Base-by-base conservation (phyloP, 139 green algal genomes). In the Tetraselmis striata region DNA sequence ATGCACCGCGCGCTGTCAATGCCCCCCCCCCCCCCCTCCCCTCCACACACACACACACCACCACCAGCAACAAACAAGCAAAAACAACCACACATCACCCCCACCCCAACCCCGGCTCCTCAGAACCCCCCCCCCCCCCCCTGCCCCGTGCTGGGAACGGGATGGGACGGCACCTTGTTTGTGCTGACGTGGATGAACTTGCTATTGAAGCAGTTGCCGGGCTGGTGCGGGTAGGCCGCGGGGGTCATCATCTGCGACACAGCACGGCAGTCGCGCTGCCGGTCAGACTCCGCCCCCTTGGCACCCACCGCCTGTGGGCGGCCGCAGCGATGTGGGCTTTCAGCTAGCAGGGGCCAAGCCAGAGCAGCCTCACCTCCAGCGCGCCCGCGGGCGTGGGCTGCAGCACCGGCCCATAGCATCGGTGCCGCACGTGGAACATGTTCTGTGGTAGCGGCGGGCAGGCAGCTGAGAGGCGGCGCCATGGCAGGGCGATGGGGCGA, bases 161-260 rank as follows among this genome's bases (percentile, higher is more conserved):
- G 18, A 30, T 85, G 87, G 77, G 78, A 83, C 24, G 79, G 82
- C 28, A 96, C 89, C 86, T 96, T 96, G 90, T 96, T 95, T 23
- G 87, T 88, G 22, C 80, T 93, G n/a, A 89, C 80, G 59, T 92
- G 90, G 0, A 95, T 94, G 83, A 97, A 98, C 77, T 92, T 95
- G 28, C 89, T 94, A 59, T 83, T 86, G 45, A 96, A 90, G 77
- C 86, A 92, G 75, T 83, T 92, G 22, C 88, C 91, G 1, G 95
- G 95, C 25, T 84, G 79, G 77, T 93, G 77, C 0, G 75, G 79
- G 80, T 96, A 98, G 5, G 78, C 91, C 2, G 81, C 59, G 0
- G 94, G 93, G 18, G 94, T 92, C 59, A 97, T 84, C 75, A 95
- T 77, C 91, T 92, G 84, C 58, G 77, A 26, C 25, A 22, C 31